Evolutionary conservation across 345 rosid species (phyloP).

Genomic region (Dipteronia dyeriana): DNA sequence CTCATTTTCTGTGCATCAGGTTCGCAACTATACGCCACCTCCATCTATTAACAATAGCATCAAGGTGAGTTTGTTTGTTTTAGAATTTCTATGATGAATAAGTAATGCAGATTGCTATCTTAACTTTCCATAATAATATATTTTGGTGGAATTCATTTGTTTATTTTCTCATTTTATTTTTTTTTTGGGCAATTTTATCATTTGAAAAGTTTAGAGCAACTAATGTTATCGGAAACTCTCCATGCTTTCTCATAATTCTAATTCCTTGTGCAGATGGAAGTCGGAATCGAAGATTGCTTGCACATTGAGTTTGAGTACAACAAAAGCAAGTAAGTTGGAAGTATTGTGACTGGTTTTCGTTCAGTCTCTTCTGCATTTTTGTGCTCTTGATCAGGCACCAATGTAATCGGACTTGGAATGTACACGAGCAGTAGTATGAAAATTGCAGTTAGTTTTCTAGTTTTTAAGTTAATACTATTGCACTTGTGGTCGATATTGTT

Average conservation of each 20-base stretch:
- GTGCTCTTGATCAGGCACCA: not conserved
- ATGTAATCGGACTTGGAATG: constrained; percentile 1
- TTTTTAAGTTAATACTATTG: not conserved
- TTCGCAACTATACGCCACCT: constrained; percentile 69
- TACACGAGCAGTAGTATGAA: not conserved
- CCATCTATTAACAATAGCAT: constrained; percentile 91
- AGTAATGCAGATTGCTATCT: constrained; percentile 5
- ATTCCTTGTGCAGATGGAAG: constrained; percentile 84
- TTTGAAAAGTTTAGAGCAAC: not conserved
- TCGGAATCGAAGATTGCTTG: constrained; percentile 95
- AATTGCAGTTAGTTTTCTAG: not conserved
- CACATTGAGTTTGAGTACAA: constrained; percentile 98
- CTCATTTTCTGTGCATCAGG: constrained; percentile 48
- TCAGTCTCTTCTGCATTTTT: not conserved
- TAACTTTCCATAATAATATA: not conserved
- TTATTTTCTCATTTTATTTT: no score
- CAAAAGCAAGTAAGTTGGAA: constrained; percentile 87
- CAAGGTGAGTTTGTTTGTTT: constrained; percentile 59
- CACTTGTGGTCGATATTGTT: not conserved
- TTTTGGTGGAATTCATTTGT: not conserved
- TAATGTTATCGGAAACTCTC: constrained; percentile 12
- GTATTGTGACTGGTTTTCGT: constrained; percentile 1
- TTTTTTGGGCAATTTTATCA: not conserved
- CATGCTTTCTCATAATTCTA: constrained; percentile 9
- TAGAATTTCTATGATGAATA: constrained; percentile 7